Evolutionary conservation across 148 eudicot species (phyloP).

Genomic region (Nyssa sinensis): DNA sequence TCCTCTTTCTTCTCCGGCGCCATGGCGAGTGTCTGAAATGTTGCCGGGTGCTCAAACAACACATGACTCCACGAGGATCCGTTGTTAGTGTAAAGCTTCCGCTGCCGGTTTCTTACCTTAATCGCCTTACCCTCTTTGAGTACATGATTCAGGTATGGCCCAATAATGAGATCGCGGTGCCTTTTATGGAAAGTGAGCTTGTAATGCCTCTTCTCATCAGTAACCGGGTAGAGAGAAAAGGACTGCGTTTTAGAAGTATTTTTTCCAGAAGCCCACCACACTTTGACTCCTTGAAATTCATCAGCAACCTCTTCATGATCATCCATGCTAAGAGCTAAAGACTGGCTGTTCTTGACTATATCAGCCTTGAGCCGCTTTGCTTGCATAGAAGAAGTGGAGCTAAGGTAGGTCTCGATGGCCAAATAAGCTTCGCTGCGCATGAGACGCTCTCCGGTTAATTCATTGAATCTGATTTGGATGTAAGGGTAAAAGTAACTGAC

Average conservation of each 20-base stretch:
- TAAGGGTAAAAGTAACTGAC: constrained; percentile 13
- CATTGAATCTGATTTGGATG: constrained; percentile 20
- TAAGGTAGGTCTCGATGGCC: constrained; percentile 33
- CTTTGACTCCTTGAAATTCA: constrained; percentile 26
- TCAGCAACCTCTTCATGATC: constrained; percentile 36
- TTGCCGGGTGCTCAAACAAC: constrained; percentile 40
- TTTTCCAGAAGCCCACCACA: constrained; percentile 32
- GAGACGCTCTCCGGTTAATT: constrained; percentile 15
- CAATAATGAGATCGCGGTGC: constrained; percentile 17
- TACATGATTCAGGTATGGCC: constrained; percentile 26
- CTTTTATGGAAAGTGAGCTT: constrained; percentile 25
- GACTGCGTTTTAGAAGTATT: background rate
- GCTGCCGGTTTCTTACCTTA: constrained; percentile 17
- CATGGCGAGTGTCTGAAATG: constrained; percentile 33
- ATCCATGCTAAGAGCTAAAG: constrained; percentile 29
- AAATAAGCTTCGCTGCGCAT: constrained; percentile 22
- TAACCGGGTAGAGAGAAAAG: constrained; percentile 18
- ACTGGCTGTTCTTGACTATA: constrained; percentile 19
- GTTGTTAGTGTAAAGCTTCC: constrained; percentile 35
- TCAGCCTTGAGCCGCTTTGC: constrained; percentile 37
- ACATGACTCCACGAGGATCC: constrained; percentile 26
- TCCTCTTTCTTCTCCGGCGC: constrained; percentile 28
- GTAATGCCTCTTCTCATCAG: constrained; percentile 34
- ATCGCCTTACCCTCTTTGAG: constrained; percentile 29
- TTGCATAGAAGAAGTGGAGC: constrained; percentile 23